Conservation (phyloP, 2,329 filamentous ascomycete genomes). For the Fusarium domesticum region DNA sequence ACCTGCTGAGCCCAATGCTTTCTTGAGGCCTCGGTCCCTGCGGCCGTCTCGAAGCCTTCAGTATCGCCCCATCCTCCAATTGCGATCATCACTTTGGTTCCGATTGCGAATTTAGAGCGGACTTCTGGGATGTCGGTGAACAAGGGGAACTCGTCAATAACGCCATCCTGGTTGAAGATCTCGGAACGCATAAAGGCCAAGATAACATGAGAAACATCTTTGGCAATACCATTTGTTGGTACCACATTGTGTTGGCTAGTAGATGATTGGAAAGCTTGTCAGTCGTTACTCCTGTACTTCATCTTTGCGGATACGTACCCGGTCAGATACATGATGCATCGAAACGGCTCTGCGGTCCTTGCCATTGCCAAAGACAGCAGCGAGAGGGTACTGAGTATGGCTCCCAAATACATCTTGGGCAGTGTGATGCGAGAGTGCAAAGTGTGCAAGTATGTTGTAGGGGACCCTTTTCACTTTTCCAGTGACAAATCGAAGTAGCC, state of each 20-base stretch:
- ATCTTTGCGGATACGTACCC: constrained; percentile 34
- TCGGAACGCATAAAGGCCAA: constrained; percentile 57
- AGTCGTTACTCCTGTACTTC: constrained; percentile 1
- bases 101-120: constrained; percentile 46
- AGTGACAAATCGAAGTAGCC: too few species aligned
- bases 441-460: too few species aligned
- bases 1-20: constrained; percentile 62
- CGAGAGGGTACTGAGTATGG: background rate
- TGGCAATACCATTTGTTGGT: constrained; percentile 37
- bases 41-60: constrained; percentile 57
- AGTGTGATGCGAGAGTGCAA: background rate
- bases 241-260: constrained; percentile 48
- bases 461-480: too few species aligned
- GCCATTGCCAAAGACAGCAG: background rate
- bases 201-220: constrained; percentile 54
- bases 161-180: constrained; percentile 46
- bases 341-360: constrained; percentile 10
- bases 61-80: constrained; percentile 75
- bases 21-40: constrained; percentile 49
- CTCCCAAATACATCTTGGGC: background rate
- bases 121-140: constrained; percentile 51
- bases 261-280: constrained; percentile 13
- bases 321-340: constrained; percentile 50
- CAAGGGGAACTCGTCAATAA: constrained; percentile 44
- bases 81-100: constrained; percentile 65